Conservation (phyloP, 768 basidiomycete genomes). For the Amylocystis lapponica region DNA sequence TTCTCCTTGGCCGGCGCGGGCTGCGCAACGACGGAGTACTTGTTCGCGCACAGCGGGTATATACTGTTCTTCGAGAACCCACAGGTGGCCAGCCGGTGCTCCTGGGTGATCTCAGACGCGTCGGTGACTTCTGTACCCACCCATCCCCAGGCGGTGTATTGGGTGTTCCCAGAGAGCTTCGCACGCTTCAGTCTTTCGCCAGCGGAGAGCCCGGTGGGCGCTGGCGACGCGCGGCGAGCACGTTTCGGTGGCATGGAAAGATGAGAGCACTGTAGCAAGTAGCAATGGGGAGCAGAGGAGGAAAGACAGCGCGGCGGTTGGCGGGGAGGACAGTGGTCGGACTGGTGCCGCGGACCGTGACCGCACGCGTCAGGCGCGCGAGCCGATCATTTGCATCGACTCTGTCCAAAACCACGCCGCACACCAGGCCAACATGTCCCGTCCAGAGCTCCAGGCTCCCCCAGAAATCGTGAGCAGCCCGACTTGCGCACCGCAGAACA, state of each 20-base stretch:
- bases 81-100: constrained; percentile 63
- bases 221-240: constrained; percentile 17
- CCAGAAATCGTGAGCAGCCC: constrained; percentile 62
- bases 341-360: neutral
- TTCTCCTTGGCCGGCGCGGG: constrained; percentile 7
- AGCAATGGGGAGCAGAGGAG: too few relatives aligned
- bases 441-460: constrained; percentile 58
- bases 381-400: too few relatives aligned
- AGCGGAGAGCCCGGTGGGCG: constrained; percentile 40
- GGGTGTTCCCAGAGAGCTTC: constrained; percentile 37
- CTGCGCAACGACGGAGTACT: constrained; percentile 31
- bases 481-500: neutral
- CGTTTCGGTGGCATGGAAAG: constrained; percentile 23
- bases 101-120: constrained; percentile 53
- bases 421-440: constrained; percentile 37
- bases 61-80: constrained; percentile 52
- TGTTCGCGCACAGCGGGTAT: constrained; percentile 54
- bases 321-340: neutral
- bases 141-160: constrained; percentile 71
- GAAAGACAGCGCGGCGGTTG: too few relatives aligned
- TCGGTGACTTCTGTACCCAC: constrained; percentile 59
- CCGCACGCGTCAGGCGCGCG: neutral
- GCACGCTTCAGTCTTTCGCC: constrained; percentile 60
- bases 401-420: too few relatives aligned
- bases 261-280: too few relatives aligned